Evolutionary conservation across 1,284 basidiomycete genomes (phyloP).

Genomic region (Sparassis latifolia): DNA sequence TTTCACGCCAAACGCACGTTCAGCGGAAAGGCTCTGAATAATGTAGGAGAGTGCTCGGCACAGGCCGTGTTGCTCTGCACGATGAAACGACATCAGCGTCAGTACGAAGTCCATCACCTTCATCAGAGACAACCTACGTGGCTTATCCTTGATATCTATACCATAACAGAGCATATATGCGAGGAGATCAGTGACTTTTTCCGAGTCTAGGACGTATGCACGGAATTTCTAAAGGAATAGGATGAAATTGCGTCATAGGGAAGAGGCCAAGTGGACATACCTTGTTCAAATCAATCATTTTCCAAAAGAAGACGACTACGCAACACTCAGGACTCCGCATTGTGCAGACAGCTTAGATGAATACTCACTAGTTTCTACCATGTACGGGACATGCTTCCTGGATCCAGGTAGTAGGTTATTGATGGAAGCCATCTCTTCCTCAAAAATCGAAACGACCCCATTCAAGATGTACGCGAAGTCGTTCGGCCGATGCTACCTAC

Average conservation of each 20-base stretch:
- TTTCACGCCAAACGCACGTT: slow-evolving; percentile 67
- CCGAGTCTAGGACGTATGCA: slow-evolving; percentile 71
- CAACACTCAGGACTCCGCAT: slow-evolving; percentile 8
- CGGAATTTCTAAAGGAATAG: slow-evolving; percentile 71
- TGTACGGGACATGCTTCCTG: slow-evolving; percentile 71
- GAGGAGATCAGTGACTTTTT: slow-evolving; percentile 69
- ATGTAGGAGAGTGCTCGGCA: slow-evolving; percentile 89
- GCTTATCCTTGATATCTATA: slow-evolving; percentile 85
- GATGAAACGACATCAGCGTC: no score
- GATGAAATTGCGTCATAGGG: not conserved
- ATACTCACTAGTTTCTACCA: slow-evolving; percentile 71
- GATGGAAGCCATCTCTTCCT: slow-evolving; percentile 67
- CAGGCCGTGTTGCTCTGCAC: slow-evolving; percentile 80
- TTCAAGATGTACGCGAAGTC: slow-evolving; percentile 82
- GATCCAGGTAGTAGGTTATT: slow-evolving; percentile 81
- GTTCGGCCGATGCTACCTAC: slow-evolving; percentile 70
- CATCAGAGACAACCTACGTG: slow-evolving; percentile 46
- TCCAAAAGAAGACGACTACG: slow-evolving; percentile 83
- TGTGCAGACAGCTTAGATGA: slow-evolving; percentile 1
- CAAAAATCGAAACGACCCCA: slow-evolving; percentile 66
- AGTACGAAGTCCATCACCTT: no score
- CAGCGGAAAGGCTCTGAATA: slow-evolving; percentile 85
- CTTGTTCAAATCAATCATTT: slow-evolving; percentile 87
- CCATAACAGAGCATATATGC: slow-evolving; percentile 75
- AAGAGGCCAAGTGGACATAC: slow-evolving; percentile 31